Evolutionary conservation across 2,329 filamentous ascomycete species (phyloP).

Genomic region (Ciborinia camelliae): DNA sequence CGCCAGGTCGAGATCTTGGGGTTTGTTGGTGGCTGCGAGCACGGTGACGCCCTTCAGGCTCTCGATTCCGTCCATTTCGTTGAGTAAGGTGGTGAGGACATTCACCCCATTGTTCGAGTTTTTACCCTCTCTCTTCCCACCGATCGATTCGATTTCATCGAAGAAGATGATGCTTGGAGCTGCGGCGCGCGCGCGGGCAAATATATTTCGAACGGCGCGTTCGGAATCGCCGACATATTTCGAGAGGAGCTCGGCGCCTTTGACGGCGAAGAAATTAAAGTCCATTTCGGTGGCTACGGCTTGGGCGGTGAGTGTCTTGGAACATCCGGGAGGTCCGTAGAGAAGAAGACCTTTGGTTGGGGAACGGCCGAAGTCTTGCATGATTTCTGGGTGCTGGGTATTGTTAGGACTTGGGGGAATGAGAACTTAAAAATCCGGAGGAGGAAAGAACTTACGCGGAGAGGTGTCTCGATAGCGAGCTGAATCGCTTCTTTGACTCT

Average conservation of each 20-base stretch:
- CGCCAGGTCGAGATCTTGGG: constrained; percentile 80
- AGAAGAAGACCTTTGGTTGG: constrained; percentile 80
- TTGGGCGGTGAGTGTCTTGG: constrained; percentile 89
- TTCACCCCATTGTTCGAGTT: constrained; percentile 60
- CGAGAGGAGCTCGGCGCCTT: constrained; percentile 87
- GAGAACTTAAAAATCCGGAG: neutral
- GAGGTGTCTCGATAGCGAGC: constrained; percentile 40
- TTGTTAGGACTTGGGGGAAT: constrained; percentile 21
- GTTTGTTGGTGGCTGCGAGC: constrained; percentile 87
- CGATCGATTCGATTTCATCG: constrained; percentile 90
- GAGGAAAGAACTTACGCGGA: constrained; percentile 27
- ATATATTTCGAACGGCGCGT: constrained; percentile 77
- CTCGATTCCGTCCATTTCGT: constrained; percentile 95
- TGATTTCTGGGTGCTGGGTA: constrained; percentile 46
- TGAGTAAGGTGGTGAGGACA: constrained; percentile 83
- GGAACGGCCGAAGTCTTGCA: constrained; percentile 49
- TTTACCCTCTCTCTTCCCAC: constrained; percentile 46
- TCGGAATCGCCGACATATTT: constrained; percentile 98
- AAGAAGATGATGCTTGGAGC: constrained; percentile 94
- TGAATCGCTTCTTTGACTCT: constrained; percentile 63
- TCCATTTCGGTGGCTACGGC: constrained; percentile 87
- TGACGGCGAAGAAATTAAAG: constrained; percentile 91
- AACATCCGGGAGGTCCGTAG: constrained; percentile 91
- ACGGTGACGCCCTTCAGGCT: constrained; percentile 78
- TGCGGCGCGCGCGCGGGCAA: constrained; percentile 79